Conservation (phyloP, 768 basidiomycete genomes). For the Pleurotus salmoneostramineus region DNA sequence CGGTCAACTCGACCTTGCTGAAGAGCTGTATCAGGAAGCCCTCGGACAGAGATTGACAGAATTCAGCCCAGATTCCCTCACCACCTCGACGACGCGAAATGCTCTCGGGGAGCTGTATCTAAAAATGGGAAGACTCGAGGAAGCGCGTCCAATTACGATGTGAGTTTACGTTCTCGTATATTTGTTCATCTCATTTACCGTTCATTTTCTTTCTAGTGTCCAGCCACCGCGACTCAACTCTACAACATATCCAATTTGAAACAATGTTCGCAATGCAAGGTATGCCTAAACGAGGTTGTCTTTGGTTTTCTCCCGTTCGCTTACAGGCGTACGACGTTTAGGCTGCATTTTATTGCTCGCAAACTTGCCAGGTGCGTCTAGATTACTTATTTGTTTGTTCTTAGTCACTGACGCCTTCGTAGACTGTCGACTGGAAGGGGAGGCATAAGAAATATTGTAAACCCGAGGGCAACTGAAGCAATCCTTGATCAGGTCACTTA, state of each 20-base stretch:
- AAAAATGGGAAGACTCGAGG: too few relatives aligned
- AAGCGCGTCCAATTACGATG: neutral
- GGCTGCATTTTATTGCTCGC: conserved; percentile 10
- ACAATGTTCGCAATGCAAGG: conserved; percentile 24
- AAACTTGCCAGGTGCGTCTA: conserved; percentile 9
- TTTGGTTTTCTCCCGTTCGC: neutral
- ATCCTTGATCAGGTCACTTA: neutral
- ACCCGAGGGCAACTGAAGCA: neutral
- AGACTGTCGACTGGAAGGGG: conserved; percentile 7
- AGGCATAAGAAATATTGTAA: conserved; percentile 9
- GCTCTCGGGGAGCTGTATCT: too few relatives aligned
- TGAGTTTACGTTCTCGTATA: neutral
- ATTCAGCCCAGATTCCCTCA: too few relatives aligned
- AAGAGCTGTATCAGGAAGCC: too few relatives aligned
- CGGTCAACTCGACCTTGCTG: too few relatives aligned
- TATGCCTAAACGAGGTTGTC: neutral
- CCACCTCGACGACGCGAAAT: too few relatives aligned
- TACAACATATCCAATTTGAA: conserved; percentile 13
- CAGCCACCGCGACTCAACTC: conserved; percentile 6
- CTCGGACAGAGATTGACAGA: too few relatives aligned
- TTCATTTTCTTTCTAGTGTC: conserved; percentile 18
- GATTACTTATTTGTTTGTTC: neutral
- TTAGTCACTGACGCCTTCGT: neutral
- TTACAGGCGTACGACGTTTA: neutral
- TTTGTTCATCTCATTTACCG: neutral